phyloP scores from a whole-genome alignment of 306 rosid species.

The Medicago truncatula region MtrunA17r5.0-ANR NC_053043.1:21243001-21243500 shows the following conservation, averaged over 20 bases:
- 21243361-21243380: constrained; percentile 2
- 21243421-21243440: constrained; percentile 1
- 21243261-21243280: neutral
- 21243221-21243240: neutral
- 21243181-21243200: neutral
- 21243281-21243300: neutral
- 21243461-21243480: neutral
- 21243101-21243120: neutral
- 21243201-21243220: neutral
- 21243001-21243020: constrained; percentile 3
- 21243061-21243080: constrained; percentile 54
- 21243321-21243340: neutral
- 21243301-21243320: neutral
- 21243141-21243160: neutral
- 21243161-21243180: neutral
- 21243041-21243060: constrained; percentile 72
- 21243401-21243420: constrained; percentile 10
- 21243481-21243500: neutral
- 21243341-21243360: neutral
- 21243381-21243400: constrained; percentile 7
- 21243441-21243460: constrained; percentile 12
- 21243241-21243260: neutral
- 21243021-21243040: constrained; percentile 49
- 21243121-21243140: neutral
- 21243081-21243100: neutral